phyloP scores from a whole-genome alignment of 106 monocot genomes.

The Vanilla planifolia region DNA sequence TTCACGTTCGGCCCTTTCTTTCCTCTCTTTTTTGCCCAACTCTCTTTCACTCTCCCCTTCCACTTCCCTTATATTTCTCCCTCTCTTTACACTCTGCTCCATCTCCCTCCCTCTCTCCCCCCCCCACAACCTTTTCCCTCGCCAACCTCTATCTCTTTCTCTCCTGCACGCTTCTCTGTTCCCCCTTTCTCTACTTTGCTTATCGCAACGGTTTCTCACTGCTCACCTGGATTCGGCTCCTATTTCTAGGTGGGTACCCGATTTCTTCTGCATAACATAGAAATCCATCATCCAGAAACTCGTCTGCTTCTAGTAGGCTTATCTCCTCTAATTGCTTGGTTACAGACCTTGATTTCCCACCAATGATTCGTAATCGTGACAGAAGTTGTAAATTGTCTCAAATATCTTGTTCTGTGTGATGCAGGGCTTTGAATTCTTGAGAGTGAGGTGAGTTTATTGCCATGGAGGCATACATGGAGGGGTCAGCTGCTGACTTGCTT shows the following conservation, averaged over 20 bases:
- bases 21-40: not conserved
- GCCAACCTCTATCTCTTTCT: conserved; percentile 6
- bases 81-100: not conserved
- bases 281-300: too few relatives aligned
- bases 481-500: conserved; percentile 2
- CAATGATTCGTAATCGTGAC: not conserved
- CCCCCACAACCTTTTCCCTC: not conserved
- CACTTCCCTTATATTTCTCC: not conserved
- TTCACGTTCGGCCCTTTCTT: not conserved
- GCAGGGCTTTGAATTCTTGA: conserved; percentile 1
- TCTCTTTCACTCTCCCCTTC: not conserved
- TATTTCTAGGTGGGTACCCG: conserved; percentile 3
- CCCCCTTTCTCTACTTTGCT: not conserved
- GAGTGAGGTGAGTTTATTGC: not conserved
- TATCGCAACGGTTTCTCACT: conserved; percentile 3
- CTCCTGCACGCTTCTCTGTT: not conserved
- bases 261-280: too few relatives aligned
- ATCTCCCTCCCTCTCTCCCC: not conserved
- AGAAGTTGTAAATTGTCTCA: too few relatives aligned
- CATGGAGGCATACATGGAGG: conserved; percentile 5
- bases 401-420: not conserved
- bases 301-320: too few relatives aligned
- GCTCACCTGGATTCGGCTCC: conserved; percentile 3
- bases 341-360: too few relatives aligned
- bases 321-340: too few relatives aligned